Conservation (phyloP, 805 yeast genomes). For the Monosporozyma siamensis region DNA sequence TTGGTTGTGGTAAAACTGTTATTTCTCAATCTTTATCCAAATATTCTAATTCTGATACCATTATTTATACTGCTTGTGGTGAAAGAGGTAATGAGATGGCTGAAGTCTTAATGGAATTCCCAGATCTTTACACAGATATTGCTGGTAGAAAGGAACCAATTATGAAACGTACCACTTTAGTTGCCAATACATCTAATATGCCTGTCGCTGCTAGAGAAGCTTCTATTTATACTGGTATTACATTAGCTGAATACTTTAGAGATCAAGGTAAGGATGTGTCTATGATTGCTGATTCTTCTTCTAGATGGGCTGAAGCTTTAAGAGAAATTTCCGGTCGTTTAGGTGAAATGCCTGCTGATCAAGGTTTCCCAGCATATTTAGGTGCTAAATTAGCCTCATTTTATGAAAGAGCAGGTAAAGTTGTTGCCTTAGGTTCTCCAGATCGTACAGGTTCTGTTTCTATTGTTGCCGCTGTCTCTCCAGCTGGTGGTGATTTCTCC, state of each 20-base stretch:
- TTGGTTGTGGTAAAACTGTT: slow-evolving; percentile 98
- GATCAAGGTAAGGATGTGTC: slow-evolving; percentile 99
- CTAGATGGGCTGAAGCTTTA: slow-evolving; percentile 99
- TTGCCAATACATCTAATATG: slow-evolving; percentile 98
- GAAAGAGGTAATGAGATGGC: slow-evolving; percentile 99
- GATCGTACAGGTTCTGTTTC: slow-evolving; percentile 95
- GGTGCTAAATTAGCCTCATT: slow-evolving; percentile 98
- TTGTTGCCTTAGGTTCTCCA: slow-evolving; percentile 91
- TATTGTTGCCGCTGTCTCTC: slow-evolving; percentile 99
- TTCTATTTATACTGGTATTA: slow-evolving; percentile 97
- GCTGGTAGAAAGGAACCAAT: slow-evolving; percentile 94
- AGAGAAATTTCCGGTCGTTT: slow-evolving; percentile 99
- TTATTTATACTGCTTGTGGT: slow-evolving; percentile 93
- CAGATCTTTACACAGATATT: slow-evolving; percentile 86
- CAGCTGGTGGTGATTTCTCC: slow-evolving; percentile 99
- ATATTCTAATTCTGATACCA: slow-evolving; percentile 94
- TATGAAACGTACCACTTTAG: slow-evolving; percentile 98
- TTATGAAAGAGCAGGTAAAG: slow-evolving; percentile 99
- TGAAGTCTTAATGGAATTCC: slow-evolving; percentile 98
- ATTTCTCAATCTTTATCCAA: slow-evolving; percentile 95
- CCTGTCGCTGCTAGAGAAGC: slow-evolving; percentile 99
- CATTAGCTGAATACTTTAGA: slow-evolving; percentile 97
- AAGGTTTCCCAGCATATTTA: slow-evolving; percentile 99
- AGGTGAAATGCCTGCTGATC: slow-evolving; percentile 99
- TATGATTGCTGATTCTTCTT: slow-evolving; percentile 99